Conservation (phyloP, 1,139 yeast species). For the Scheffersomyces illinoinensis region DNA sequence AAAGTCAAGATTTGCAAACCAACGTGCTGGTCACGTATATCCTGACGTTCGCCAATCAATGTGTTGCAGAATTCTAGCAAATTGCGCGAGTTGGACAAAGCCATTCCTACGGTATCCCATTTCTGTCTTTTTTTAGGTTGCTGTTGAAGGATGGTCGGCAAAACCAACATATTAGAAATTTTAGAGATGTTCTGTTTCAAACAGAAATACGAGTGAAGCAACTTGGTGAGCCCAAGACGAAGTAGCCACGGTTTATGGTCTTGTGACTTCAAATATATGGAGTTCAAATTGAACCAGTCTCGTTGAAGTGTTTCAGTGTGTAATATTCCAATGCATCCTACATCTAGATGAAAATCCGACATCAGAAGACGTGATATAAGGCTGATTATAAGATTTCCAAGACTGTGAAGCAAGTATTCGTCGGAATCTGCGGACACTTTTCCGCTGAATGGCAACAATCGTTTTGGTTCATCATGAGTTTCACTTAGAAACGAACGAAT, state of each 20-base stretch:
- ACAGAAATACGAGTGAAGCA: constrained; percentile 27
- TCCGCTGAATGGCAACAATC: constrained; percentile 3
- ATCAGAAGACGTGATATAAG: constrained; percentile 18
- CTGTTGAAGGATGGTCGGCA: neutral
- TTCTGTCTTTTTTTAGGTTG: constrained; percentile 18
- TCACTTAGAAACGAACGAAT: neutral
- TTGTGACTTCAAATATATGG: constrained; percentile 22
- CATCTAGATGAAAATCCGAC: constrained; percentile 17
- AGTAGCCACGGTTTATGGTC: constrained; percentile 35
- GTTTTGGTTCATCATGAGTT: constrained; percentile 4
- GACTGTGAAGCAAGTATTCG: constrained; percentile 14
- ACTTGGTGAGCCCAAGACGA: constrained; percentile 27
- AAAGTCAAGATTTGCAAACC: constrained; percentile 35
- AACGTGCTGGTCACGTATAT: constrained; percentile 17
- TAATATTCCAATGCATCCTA: constrained; percentile 20
- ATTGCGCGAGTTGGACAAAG: constrained; percentile 15
- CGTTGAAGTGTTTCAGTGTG: constrained; percentile 7
- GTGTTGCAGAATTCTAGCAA: constrained; percentile 21
- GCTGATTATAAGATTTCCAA: constrained; percentile 24
- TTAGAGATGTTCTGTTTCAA: constrained; percentile 12
- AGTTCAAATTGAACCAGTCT: constrained; percentile 31
- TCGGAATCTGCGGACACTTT: neutral
- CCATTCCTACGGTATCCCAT: constrained; percentile 18
- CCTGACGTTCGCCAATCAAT: constrained; percentile 17
- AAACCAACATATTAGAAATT: neutral